A percentile compares a stretch with the other conserved stretches of the same genome.
These are phyloP conservation scores for Fusarium sp. DNA, from an alignment of 2,329 filamentous ascomycete genomes.

Conservation along the genomic window DNA sequence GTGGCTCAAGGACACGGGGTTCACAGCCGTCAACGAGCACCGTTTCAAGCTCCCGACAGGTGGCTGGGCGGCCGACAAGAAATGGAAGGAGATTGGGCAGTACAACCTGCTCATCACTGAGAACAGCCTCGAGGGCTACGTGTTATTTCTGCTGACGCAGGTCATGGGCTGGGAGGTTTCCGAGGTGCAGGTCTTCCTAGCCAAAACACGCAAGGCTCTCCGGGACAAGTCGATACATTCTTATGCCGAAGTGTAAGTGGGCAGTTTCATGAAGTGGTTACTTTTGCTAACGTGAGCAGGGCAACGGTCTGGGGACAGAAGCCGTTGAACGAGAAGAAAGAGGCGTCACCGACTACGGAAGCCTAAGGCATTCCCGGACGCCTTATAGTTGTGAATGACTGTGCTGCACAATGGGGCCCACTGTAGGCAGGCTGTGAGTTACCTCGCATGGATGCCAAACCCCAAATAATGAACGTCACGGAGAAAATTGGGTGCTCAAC, in stretches of 20 bases:
- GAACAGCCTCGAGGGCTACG: not conserved
- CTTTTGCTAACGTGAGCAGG: not conserved
- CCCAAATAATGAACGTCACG: no score
- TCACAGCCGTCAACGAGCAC: slow-evolving; percentile 36
- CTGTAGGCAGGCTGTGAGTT: no score
- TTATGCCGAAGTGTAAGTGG: slow-evolving; percentile 41
- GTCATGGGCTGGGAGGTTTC: not conserved
- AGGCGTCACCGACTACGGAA: not conserved
- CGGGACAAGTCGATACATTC: slow-evolving; percentile 36
- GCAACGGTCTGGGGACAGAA: slow-evolving; percentile 8
- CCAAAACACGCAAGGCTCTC: slow-evolving; percentile 41
- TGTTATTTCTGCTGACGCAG: not conserved
- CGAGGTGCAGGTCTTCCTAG: slow-evolving; percentile 37
- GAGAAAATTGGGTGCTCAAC: no score
- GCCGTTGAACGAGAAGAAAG: not conserved
- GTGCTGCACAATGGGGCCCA: no score
- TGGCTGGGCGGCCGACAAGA: slow-evolving; percentile 39
- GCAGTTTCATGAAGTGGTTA: not conserved
- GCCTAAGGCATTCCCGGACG: not conserved
- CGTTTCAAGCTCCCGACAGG: slow-evolving; percentile 42
- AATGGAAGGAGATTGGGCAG: slow-evolving; percentile 41
- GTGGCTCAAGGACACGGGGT: not conserved
- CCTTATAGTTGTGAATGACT: not conserved
- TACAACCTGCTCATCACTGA: slow-evolving; percentile 43
- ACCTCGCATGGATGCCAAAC: no score